These are phyloP conservation scores for Corylus avellana DNA, from an alignment of 306 rosid genomes.

Conservation along the genomic window DNA sequence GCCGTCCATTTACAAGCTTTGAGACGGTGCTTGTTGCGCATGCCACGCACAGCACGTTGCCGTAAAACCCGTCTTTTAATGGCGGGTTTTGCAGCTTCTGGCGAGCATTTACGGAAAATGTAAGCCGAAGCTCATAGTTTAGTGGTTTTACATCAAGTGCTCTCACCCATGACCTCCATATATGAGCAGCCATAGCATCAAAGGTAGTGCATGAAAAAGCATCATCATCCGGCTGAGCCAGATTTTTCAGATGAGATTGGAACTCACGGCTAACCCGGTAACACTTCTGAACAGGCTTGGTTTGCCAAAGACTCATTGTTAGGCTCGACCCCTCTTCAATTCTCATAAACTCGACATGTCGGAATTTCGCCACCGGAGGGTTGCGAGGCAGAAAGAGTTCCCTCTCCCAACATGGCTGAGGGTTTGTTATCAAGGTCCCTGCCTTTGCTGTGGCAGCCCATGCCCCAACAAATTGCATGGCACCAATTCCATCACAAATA, in stretches of 20 bases:
- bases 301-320: slow-evolving; percentile 58
- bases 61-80: slow-evolving; percentile 74
- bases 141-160: slow-evolving; percentile 79
- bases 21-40: slow-evolving; percentile 62
- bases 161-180: slow-evolving; percentile 92
- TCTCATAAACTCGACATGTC: slow-evolving; percentile 80
- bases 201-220: slow-evolving; percentile 58
- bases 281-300: slow-evolving; percentile 73
- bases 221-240: slow-evolving; percentile 51
- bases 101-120: slow-evolving; percentile 77
- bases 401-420: slow-evolving; percentile 73
- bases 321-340: slow-evolving; percentile 76
- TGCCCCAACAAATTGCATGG: slow-evolving; percentile 79
- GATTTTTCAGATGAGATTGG: slow-evolving; percentile 52
- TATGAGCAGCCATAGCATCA: slow-evolving; percentile 85
- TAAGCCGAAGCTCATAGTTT: slow-evolving; percentile 64
- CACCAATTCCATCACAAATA: slow-evolving; percentile 90
- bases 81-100: slow-evolving; percentile 58
- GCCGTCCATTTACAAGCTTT: slow-evolving; percentile 50
- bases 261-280: slow-evolving; percentile 65
- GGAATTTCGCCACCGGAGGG: slow-evolving; percentile 63
- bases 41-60: slow-evolving; percentile 75
- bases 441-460: slow-evolving; percentile 81
- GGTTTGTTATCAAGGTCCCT: slow-evolving; percentile 47
- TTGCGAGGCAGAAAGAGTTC: slow-evolving; percentile 64